Conservation (phyloP, 257 asterid species). For the Penstemon newberryi region DNA sequence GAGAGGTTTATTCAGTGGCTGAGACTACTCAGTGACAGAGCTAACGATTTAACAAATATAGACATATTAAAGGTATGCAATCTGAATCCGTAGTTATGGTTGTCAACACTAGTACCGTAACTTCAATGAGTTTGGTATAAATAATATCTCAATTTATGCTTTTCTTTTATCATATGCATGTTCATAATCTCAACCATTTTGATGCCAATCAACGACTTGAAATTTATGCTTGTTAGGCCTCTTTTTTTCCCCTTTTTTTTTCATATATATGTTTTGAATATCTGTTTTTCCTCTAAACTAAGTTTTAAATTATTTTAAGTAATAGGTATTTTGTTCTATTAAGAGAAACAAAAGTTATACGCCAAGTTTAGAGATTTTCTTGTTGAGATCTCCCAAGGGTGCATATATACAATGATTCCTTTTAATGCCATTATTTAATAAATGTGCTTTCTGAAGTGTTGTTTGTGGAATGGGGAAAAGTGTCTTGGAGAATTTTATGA, state of each 20-base stretch:
- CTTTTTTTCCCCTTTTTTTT: not conserved
- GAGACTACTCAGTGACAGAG: slow-evolving; percentile 91
- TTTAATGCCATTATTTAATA: not conserved
- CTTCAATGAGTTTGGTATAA: slow-evolving; percentile 2
- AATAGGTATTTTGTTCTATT: slow-evolving; percentile 6
- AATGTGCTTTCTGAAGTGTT: not conserved
- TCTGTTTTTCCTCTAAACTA: slow-evolving; percentile 2
- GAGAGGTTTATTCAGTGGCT: slow-evolving; percentile 99
- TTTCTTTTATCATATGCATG: slow-evolving; percentile 6
- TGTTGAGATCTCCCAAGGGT: no score
- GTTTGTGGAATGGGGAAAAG: no score
- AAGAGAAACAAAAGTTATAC: not conserved
- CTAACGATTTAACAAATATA: slow-evolving; percentile 77
- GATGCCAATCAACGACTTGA: no score
- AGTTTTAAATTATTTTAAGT: not conserved
- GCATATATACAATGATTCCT: not conserved
- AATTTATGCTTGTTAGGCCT: not conserved
- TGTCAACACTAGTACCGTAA: slow-evolving; percentile 4
- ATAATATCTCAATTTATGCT: slow-evolving; percentile 19
- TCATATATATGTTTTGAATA: no score
- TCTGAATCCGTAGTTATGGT: not conserved
- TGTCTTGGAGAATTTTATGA: no score
- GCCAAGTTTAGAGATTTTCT: no score
- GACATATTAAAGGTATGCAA: slow-evolving; percentile 84
- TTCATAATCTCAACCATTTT: slow-evolving; percentile 1